A percentile compares a stretch with the other conserved stretches of the same genome.
Conservation (phyloP, 2,329 filamentous ascomycete species). For the Pestalotiopsis sp. region DNA sequence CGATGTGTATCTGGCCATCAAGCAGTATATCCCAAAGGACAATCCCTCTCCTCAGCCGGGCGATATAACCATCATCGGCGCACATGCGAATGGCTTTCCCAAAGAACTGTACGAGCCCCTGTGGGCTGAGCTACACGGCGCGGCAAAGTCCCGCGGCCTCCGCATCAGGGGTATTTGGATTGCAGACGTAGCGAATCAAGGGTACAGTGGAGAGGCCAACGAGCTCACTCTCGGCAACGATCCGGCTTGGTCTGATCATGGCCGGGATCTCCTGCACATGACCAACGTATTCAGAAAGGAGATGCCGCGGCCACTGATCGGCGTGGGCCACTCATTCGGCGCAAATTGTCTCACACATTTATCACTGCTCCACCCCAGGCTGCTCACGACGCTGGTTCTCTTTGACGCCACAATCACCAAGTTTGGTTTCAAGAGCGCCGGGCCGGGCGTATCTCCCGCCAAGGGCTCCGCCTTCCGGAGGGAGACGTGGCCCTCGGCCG, state of each 20-base stretch:
- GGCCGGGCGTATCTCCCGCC: conserved; percentile 41
- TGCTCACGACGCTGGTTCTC: conserved; percentile 73
- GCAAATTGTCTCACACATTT: conserved; percentile 72
- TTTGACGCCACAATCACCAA: conserved; percentile 79
- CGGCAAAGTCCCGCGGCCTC: conserved; percentile 59
- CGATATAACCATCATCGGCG: conserved; percentile 81
- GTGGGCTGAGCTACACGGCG: conserved; percentile 76
- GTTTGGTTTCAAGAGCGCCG: conserved; percentile 40
- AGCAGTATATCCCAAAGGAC: conserved; percentile 81
- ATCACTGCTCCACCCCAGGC: conserved; percentile 75
- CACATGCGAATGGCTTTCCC: conserved; percentile 89
- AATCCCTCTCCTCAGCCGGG: conserved; percentile 68
- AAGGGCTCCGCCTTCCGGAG: conserved; percentile 69
- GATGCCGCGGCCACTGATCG: conserved; percentile 81
- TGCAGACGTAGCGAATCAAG: conserved; percentile 84
- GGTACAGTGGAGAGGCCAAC: conserved; percentile 76
- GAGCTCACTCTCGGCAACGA: conserved; percentile 78
- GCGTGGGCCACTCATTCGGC: conserved; percentile 88
- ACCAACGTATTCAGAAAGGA: conserved; percentile 78
- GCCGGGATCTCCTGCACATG: conserved; percentile 81
- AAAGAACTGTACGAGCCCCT: conserved; percentile 96
- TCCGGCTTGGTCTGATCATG: conserved; percentile 83
- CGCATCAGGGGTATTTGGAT: conserved; percentile 85
- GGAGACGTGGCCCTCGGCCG: conserved; percentile 78
- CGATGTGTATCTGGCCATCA: conserved; percentile 71